Evolutionary conservation across 2,329 filamentous ascomycete species (phyloP).

Genomic region (Colletotrichum gloeosporioides): DNA sequence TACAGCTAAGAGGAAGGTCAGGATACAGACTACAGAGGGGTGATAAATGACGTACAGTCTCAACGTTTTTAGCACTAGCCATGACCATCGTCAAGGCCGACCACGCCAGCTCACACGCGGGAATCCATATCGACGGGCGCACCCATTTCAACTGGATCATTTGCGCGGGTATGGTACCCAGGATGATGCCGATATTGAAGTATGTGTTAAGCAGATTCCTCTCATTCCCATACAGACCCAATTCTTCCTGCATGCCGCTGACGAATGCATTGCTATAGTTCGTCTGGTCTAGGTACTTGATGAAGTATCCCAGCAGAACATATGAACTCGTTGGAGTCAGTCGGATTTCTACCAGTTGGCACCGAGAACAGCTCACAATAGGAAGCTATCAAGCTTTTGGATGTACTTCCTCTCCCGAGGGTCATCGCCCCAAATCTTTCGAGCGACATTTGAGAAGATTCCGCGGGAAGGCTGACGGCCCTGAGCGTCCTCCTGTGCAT

Average conservation of each 20-base stretch:
- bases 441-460: neutral
- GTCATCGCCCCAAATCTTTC: neutral
- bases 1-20: constrained; percentile 35
- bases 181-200: constrained; percentile 27
- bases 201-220: constrained; percentile 26
- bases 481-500: neutral
- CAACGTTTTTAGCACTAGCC: constrained; percentile 26
- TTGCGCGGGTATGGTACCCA: constrained; percentile 30
- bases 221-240: constrained; percentile 27
- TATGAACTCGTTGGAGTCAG: neutral
- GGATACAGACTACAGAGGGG: neutral
- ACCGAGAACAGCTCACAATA: neutral
- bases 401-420: neutral
- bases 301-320: constrained; percentile 4
- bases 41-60: constrained; percentile 1
- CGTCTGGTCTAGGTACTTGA: constrained; percentile 30
- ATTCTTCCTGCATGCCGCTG: constrained; percentile 29
- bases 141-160: constrained; percentile 29
- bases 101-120: constrained; percentile 30
- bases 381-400: neutral
- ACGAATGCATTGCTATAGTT: constrained; percentile 36
- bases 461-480: neutral
- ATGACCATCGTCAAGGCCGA: constrained; percentile 3
- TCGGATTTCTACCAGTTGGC: neutral
- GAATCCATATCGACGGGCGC: constrained; percentile 29